phyloP scores from a whole-genome alignment of 495 filamentous ascomycete species.

The Penicillium steckii region DNA sequence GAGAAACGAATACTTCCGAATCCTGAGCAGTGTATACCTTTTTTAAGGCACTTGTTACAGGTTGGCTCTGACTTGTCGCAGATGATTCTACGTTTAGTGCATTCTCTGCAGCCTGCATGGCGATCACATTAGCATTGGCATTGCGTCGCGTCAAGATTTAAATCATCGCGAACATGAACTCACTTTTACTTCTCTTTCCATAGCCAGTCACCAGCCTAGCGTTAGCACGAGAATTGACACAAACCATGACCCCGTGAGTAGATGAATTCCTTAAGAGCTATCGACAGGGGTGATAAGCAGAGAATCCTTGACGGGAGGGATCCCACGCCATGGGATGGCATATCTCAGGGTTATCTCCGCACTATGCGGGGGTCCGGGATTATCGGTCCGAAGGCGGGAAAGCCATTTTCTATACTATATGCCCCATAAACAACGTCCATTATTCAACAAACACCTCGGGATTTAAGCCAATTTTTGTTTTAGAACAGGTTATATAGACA shows the following conservation, averaged over 20 bases:
- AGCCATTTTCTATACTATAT: not conserved
- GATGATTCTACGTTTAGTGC: slow-evolving; percentile 23
- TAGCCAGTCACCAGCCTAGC: not conserved
- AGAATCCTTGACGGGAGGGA: no score
- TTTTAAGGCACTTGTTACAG: slow-evolving; percentile 24
- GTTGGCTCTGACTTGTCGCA: slow-evolving; percentile 20
- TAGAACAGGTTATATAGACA: no score
- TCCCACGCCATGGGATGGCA: no score
- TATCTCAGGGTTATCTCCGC: not conserved
- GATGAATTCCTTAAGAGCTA: no score
- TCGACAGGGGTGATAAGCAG: no score
- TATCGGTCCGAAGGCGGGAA: not conserved
- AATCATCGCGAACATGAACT: not conserved
- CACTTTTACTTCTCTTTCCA: not conserved
- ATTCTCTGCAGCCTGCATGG: slow-evolving; percentile 20
- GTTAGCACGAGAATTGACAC: not conserved
- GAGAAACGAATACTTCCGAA: slow-evolving; percentile 18
- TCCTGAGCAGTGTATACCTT: slow-evolving; percentile 26
- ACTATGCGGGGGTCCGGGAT: not conserved
- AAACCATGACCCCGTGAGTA: not conserved
- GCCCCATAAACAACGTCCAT: no score
- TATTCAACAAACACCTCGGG: no score
- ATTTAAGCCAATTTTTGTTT: no score
- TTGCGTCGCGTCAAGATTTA: not conserved
- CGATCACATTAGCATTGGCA: not conserved